Evolutionary conservation across 495 filamentous ascomycete genomes (phyloP).

Genomic region (Beverwykella pulmonaria): DNA sequence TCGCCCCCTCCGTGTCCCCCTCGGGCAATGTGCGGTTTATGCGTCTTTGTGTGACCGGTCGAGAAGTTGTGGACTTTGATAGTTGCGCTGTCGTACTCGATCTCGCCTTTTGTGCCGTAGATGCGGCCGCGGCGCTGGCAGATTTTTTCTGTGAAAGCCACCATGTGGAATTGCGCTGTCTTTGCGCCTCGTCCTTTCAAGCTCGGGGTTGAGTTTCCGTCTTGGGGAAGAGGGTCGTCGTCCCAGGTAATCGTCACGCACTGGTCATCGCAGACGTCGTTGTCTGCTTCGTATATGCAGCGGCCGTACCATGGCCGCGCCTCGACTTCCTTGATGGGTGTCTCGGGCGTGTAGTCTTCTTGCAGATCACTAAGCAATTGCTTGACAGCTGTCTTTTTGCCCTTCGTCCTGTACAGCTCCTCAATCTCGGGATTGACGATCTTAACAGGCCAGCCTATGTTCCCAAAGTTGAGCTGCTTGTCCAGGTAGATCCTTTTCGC

Average conservation of each 20-base stretch:
- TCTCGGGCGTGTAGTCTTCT: slow-evolving; percentile 66
- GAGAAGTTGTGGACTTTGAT: slow-evolving; percentile 68
- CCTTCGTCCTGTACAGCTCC: slow-evolving; percentile 53
- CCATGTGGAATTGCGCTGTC: slow-evolving; percentile 90
- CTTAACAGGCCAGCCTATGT: slow-evolving; percentile 77
- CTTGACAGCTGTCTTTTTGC: slow-evolving; percentile 48
- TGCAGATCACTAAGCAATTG: slow-evolving; percentile 57
- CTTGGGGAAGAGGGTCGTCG: slow-evolving; percentile 54
- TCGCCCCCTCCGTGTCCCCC: slow-evolving; percentile 87
- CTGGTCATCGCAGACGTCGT: slow-evolving; percentile 91
- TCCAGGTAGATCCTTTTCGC: slow-evolving; percentile 77
- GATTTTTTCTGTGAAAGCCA: slow-evolving; percentile 82
- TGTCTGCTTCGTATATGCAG: slow-evolving; percentile 91
- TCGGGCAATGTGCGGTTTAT: slow-evolving; percentile 56
- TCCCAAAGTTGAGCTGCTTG: slow-evolving; percentile 59
- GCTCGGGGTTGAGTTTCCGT: slow-evolving; percentile 6
- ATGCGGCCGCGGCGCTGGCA: slow-evolving; percentile 80
- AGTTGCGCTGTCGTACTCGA: slow-evolving; percentile 71
- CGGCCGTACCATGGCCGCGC: slow-evolving; percentile 81
- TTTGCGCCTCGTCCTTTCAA: slow-evolving; percentile 65
- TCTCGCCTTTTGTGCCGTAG: slow-evolving; percentile 84
- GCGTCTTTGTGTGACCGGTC: slow-evolving; percentile 56
- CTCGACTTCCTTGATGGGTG: slow-evolving; percentile 59
- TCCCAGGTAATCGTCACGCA: slow-evolving; percentile 85
- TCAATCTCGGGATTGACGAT: slow-evolving; percentile 93